A percentile compares a stretch with the other conserved stretches of the same genome.
These are phyloP conservation scores for Alternaria hordeiaustralica DNA, from an alignment of 2,329 filamentous ascomycete genomes.

Conservation along the genomic window DNA sequence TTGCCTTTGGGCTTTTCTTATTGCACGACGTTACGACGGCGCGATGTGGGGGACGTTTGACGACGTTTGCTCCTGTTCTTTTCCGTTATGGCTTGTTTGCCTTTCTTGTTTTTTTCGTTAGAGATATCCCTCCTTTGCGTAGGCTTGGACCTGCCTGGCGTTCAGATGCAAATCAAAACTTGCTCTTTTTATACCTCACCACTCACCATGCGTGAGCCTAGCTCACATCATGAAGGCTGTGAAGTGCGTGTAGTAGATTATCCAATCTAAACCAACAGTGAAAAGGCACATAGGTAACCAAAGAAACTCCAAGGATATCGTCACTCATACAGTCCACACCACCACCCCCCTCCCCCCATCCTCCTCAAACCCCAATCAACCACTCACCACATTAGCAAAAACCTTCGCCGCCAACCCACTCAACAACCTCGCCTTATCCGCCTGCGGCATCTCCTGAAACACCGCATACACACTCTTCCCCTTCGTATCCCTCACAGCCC, in stretches of 20 bases:
- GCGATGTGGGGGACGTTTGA: neutral
- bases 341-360: neutral
- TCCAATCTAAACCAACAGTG: neutral
- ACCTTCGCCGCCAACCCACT: constrained; percentile 86
- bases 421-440: constrained; percentile 79
- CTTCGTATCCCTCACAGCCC: constrained; percentile 84
- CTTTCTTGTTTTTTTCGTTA: neutral
- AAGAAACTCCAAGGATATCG: constrained; percentile 22
- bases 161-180: constrained; percentile 1
- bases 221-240: neutral
- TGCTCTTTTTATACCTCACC: neutral
- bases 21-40: neutral
- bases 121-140: constrained; percentile 14
- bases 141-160: neutral
- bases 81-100: neutral
- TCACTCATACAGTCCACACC: constrained; percentile 1
- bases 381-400: constrained; percentile 74
- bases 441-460: constrained; percentile 85
- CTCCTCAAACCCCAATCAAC: neutral
- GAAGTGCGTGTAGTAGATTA: neutral
- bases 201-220: neutral
- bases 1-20: neutral
- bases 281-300: neutral
- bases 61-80: neutral
- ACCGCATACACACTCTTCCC: constrained; percentile 96